phyloP scores from a whole-genome alignment of 371 early-diverging fungal genomes.

The Mortierella sp. region DNA sequence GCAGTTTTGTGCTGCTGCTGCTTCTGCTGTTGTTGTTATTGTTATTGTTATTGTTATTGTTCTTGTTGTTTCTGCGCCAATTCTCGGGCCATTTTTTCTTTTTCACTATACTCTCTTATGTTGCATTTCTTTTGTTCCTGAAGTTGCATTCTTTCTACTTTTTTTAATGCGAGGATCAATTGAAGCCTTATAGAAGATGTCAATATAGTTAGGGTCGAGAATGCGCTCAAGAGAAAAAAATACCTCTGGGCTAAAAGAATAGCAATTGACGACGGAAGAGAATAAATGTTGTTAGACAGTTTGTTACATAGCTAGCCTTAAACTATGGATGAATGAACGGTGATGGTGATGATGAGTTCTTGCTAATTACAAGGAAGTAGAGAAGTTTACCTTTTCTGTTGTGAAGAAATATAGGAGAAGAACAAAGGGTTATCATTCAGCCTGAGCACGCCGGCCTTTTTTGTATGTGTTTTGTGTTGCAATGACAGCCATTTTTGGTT shows the following conservation, averaged over 20 bases:
- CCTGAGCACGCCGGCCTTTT: slow-evolving; percentile 6
- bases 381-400: no score
- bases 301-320: not conserved
- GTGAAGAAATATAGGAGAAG: not conserved
- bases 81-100: not conserved
- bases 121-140: not conserved
- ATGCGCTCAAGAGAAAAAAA: not conserved
- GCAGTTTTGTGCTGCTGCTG: not conserved
- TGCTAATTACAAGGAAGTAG: not conserved
- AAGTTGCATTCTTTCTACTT: not conserved
- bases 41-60: no score
- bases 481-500: slow-evolving; percentile 23
- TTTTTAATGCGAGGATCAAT: not conserved
- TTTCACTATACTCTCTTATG: not conserved
- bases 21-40: no score
- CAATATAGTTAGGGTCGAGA: not conserved
- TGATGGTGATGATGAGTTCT: not conserved
- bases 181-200: not conserved
- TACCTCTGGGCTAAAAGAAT: not conserved
- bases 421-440: not conserved
- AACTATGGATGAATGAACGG: not conserved
- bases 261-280: not conserved
- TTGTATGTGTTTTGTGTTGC: not conserved
- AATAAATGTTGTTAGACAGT: no score
- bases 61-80: not conserved